Evolutionary conservation across 169 alveolate genomes (phyloP).

Genomic region (Plasmodium relictum): DNA sequence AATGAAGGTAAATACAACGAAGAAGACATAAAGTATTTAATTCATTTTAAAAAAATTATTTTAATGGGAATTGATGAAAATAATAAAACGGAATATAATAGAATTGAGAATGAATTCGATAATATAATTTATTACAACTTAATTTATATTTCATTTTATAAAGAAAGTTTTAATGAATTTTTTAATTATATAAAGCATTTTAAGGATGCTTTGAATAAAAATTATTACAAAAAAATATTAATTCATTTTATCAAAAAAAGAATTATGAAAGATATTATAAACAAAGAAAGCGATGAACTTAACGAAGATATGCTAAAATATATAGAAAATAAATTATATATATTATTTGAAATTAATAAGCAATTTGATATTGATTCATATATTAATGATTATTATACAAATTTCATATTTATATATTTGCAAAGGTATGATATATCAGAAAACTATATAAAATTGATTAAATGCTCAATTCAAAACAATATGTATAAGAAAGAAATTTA

Average conservation of each 20-base stretch:
- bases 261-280: conserved; percentile 9
- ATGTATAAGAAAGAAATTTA: conserved; percentile 65
- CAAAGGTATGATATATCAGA: conserved; percentile 21
- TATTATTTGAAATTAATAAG: conserved; percentile 58
- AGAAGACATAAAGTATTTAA: conserved; percentile 57
- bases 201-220: conserved; percentile 33
- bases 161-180: conserved; percentile 1
- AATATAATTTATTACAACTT: conserved; percentile 48
- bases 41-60: conserved; percentile 49
- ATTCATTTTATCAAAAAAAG: conserved; percentile 49
- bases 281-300: conserved; percentile 19
- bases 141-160: conserved; percentile 3
- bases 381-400: conserved; percentile 25
- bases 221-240: conserved; percentile 55
- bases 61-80: conserved; percentile 52
- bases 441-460: conserved; percentile 45
- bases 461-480: conserved; percentile 43
- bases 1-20: neutral
- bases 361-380: conserved; percentile 41
- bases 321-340: conserved; percentile 27
- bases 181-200: conserved; percentile 46
- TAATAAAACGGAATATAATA: conserved; percentile 20
- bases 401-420: conserved; percentile 23
- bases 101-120: conserved; percentile 47
- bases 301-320: conserved; percentile 25